Conservation (phyloP, 1,139 yeast genomes). For the Arxiozyma telluris region DNA sequence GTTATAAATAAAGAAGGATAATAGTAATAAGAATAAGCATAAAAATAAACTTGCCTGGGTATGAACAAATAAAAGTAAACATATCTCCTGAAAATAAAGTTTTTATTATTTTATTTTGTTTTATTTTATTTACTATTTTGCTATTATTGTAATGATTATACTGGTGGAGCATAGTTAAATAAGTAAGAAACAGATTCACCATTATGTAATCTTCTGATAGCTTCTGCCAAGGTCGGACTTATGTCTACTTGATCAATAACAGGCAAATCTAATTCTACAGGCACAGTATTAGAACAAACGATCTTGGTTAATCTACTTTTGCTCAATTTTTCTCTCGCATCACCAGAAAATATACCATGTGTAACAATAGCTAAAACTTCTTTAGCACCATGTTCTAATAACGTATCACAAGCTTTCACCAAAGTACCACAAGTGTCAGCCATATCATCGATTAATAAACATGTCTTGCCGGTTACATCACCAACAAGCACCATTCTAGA, state of each 20-base stretch:
- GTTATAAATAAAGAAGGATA: neutral
- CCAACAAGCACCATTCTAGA: conserved; percentile 74
- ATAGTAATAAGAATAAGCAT: neutral
- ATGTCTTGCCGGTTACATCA: conserved; percentile 60
- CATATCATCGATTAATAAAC: conserved; percentile 72
- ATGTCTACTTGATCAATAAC: conserved; percentile 62
- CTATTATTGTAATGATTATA: neutral
- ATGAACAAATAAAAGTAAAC: neutral
- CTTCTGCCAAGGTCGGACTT: conserved; percentile 67
- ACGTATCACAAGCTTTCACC: conserved; percentile 56
- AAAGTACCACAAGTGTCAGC: conserved; percentile 80
- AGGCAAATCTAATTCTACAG: conserved; percentile 52
- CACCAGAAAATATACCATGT: conserved; percentile 69
- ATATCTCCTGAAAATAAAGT: neutral
- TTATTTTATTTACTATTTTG: neutral
- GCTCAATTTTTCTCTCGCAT: conserved; percentile 55
- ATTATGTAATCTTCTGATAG: conserved; percentile 71
- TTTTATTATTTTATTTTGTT: neutral
- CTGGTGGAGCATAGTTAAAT: conserved; percentile 42
- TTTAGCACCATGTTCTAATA: conserved; percentile 57
- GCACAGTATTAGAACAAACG: conserved; percentile 71
- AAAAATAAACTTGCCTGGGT: neutral
- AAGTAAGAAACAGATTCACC: conserved; percentile 77
- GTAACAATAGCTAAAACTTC: conserved; percentile 71
- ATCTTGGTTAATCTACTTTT: conserved; percentile 51